Evolutionary conservation across 768 basidiomycete species (phyloP), one percentile per base, ranked within the genome.

Genomic region (Xanthoconium purpureum): DNA sequence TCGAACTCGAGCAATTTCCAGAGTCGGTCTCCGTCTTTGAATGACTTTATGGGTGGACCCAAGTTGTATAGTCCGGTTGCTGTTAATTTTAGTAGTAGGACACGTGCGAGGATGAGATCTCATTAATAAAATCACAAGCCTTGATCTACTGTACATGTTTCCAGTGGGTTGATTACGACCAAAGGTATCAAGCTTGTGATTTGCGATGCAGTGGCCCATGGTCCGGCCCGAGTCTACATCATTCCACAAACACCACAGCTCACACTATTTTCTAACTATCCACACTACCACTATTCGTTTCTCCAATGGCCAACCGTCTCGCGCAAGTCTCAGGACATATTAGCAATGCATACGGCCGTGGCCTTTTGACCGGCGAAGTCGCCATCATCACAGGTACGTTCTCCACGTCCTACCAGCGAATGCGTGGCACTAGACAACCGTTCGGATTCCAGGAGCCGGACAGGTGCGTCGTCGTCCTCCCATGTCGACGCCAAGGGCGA

Each of bases 301-400:
- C 18, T 47, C 35, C 59, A 20, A 85, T 84, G 81, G 72, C 84
- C 36, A 71, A 70, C 64, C 82, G 85, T 66, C 81, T 91, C 42
- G 70, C 82, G 45, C 89, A 90, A 73, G 80, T 91, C 46, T 80
- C 88, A 30, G 82, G 82, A 51, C 89, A 91, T 65, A 72, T 91
- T 29, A 79, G 80, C 37, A 85, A 81, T 64, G 56, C 71, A 20
- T 58, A 75, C 53, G 61, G 69, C 20, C 74, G 78, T 8, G 89
- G 90, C 5, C 74, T 93, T 43, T 77, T 91, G 47, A 79, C 77
- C 1, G 88, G 85, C 7, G 88, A 93, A 64, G 90, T 92, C 9
- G 90, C 88, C 15, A 91, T 94, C 68, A 85, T 94, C 64, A 94
- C 91, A 48, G 91, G 89, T 86, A 65, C 63, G 82, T 72, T 36